phyloP scores from a whole-genome alignment of 768 basidiomycete genomes.

The Suillus weaverae region DNA sequence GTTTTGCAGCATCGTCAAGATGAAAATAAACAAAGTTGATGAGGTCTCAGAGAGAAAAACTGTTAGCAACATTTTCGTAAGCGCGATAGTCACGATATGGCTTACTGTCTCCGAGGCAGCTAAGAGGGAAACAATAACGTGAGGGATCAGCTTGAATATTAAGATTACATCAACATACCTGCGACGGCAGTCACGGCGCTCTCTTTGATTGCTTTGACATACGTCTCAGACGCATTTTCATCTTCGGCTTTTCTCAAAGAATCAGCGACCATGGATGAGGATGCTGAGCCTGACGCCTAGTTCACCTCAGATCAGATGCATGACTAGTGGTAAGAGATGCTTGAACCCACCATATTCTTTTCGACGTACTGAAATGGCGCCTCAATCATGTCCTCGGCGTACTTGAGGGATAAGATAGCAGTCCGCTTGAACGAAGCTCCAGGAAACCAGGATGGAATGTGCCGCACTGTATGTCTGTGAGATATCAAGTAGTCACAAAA shows the following conservation, averaged over 20 bases:
- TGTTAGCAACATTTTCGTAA: not conserved
- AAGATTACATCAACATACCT: conserved; percentile 14
- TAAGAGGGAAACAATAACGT: conserved; percentile 1
- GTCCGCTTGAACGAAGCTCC: conserved; percentile 36
- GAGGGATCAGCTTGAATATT: not conserved
- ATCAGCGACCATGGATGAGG: conserved; percentile 30
- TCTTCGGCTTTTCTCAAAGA: conserved; percentile 17
- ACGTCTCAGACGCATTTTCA: conserved; percentile 7
- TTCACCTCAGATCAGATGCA: not conserved
- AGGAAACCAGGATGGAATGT: conserved; percentile 42
- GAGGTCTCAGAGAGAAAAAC: conserved; percentile 24
- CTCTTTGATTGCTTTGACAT: conserved; percentile 27
- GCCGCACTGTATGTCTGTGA: conserved; percentile 25
- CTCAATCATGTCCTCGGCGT: conserved; percentile 24
- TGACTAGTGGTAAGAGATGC: not conserved
- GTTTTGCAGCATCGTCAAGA: conserved; percentile 37
- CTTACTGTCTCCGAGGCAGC: conserved; percentile 33
- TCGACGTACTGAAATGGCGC: conserved; percentile 35
- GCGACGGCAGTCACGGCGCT: conserved; percentile 31
- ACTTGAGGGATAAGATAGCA: conserved; percentile 24
- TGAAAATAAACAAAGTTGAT: conserved; percentile 31
- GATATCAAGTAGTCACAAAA: not conserved
- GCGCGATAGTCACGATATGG: not conserved
- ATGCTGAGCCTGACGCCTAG: conserved; percentile 25
- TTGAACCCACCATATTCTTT: conserved; percentile 29